A percentile compares a stretch with the other conserved stretches of the same genome.
Evolutionary conservation across 805 yeast genomes (phyloP).

Genomic region (Cephaloascus albidus): DNA sequence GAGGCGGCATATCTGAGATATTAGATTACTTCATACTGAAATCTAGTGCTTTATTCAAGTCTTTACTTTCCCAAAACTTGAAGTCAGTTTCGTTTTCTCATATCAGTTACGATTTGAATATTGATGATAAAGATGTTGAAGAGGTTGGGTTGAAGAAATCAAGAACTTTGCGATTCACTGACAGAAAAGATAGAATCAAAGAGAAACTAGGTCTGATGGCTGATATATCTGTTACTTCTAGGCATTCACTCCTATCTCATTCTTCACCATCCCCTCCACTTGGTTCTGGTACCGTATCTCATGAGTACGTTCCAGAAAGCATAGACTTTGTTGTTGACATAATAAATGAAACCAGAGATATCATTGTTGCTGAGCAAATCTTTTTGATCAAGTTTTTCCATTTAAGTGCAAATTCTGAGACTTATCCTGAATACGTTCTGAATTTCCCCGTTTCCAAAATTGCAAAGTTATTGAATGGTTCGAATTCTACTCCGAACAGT

Average conservation of each 20-base stretch:
- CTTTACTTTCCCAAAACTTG: slow-evolving; percentile 12
- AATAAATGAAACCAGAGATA: slow-evolving; percentile 23
- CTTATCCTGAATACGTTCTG: slow-evolving; percentile 19
- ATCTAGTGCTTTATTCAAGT: slow-evolving; percentile 18
- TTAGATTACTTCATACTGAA: neutral
- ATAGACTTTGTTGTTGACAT: slow-evolving; percentile 18
- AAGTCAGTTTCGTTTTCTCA: slow-evolving; percentile 7
- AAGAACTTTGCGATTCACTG: slow-evolving; percentile 11
- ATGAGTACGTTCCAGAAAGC: slow-evolving; percentile 4
- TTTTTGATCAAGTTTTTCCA: slow-evolving; percentile 33
- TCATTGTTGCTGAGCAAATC: slow-evolving; percentile 25
- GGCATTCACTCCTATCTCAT: neutral
- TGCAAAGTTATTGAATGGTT: slow-evolving; percentile 15
- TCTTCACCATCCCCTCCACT: neutral
- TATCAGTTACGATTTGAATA: neutral
- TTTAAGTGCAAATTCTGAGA: slow-evolving; percentile 18
- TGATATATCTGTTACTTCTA: slow-evolving; percentile 1
- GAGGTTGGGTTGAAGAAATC: slow-evolving; percentile 12
- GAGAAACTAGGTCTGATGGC: slow-evolving; percentile 3
- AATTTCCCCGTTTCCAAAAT: slow-evolving; percentile 20
- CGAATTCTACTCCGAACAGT: slow-evolving; percentile 33
- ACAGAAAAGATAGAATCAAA: slow-evolving; percentile 18
- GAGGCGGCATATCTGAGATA: slow-evolving; percentile 4
- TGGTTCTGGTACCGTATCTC: neutral
- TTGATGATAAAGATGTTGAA: neutral